A percentile compares a stretch with the other conserved stretches of the same genome.
Evolutionary conservation across 2,329 filamentous ascomycete species (phyloP).

Genomic region (Alternaria sp.): DNA sequence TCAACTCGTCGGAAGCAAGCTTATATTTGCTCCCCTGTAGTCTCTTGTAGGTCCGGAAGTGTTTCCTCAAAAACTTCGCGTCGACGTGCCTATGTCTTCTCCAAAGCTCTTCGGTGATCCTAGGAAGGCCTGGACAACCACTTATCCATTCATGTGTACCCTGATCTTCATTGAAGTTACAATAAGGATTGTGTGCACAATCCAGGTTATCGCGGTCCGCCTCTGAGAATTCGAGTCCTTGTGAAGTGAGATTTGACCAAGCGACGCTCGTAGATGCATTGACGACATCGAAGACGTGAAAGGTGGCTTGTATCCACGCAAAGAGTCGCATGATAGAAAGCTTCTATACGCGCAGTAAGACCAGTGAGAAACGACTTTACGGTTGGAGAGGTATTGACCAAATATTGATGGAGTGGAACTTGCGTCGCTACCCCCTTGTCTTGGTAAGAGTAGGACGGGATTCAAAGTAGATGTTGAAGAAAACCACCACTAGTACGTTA

Average conservation of each 20-base stretch:
- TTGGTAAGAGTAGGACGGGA: background rate
- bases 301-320: background rate
- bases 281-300: background rate
- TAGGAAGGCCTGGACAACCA: background rate
- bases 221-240: background rate
- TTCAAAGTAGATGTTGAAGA: background rate
- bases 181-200: background rate
- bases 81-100: background rate
- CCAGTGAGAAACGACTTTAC: too few species aligned
- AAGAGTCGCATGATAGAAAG: background rate
- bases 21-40: background rate
- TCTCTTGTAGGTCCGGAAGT: background rate
- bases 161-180: background rate
- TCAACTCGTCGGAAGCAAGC: background rate
- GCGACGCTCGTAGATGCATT: background rate
- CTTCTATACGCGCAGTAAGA: background rate
- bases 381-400: background rate
- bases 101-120: background rate
- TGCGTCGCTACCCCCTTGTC: background rate
- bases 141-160: background rate
- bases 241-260: background rate
- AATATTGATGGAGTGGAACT: background rate
- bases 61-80: background rate
- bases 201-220: background rate
- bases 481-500: background rate